Percentiles rank a stretch among this genome's conserved stretches.
These are phyloP conservation scores for Fusarium sp. DNA, from an alignment of 2,329 filamentous ascomycete species.

Conservation along the genomic window DNA sequence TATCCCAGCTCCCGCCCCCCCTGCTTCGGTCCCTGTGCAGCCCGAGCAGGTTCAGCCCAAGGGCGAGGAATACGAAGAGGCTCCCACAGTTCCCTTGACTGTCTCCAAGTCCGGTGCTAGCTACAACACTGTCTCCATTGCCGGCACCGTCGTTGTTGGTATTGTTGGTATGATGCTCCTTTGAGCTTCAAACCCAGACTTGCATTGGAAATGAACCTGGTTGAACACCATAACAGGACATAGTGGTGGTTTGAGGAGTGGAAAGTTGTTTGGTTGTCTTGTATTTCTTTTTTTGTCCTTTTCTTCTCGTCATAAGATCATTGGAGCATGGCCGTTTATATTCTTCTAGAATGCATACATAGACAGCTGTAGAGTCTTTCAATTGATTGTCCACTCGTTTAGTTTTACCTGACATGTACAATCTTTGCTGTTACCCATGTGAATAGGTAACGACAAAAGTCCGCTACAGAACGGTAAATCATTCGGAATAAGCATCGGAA, in stretches of 20 bases:
- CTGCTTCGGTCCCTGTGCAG: conserved; percentile 23
- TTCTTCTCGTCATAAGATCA: conserved; percentile 10
- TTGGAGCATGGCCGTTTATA: conserved; percentile 8
- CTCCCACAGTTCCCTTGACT: conserved; percentile 23
- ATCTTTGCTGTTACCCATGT: not conserved
- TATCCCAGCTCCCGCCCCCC: conserved; percentile 5
- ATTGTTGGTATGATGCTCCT: conserved; percentile 32
- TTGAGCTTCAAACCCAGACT: conserved; percentile 6
- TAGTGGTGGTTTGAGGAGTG: not conserved
- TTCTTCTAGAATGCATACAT: conserved; percentile 1
- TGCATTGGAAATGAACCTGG: not conserved
- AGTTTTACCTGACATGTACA: not conserved
- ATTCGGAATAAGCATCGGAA: conserved; percentile 34
- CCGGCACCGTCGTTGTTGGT: conserved; percentile 25
- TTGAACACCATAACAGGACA: not conserved
- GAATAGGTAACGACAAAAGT: conserved; percentile 1
- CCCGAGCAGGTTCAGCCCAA: conserved; percentile 9
- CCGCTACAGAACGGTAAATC: conserved; percentile 6
- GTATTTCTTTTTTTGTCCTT: not conserved
- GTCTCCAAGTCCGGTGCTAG: conserved; percentile 39
- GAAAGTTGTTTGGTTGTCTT: not conserved
- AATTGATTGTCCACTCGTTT: conserved; percentile 37
- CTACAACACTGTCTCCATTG: conserved; percentile 29
- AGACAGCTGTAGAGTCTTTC: conserved; percentile 19
- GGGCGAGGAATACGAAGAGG: not conserved